Evolutionary conservation across 768 basidiomycete species (phyloP).

Genomic region (Rossbeevera mucosa): DNA sequence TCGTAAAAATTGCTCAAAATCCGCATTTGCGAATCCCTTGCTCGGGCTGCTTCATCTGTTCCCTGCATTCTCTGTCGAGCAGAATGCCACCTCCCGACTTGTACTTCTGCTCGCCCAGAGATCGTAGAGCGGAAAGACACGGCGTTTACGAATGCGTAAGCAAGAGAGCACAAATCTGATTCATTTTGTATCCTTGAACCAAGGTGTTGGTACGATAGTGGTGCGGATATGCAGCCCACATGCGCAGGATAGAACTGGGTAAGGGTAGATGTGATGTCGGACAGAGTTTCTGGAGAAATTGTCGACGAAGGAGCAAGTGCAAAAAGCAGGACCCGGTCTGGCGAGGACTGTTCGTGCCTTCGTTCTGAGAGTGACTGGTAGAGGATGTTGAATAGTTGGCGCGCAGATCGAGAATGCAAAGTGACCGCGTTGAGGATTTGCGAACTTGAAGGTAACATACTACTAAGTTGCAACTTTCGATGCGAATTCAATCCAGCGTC

Average conservation of each 20-base stretch:
- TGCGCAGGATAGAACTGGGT: constrained; percentile 38
- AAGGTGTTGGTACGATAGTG: constrained; percentile 30
- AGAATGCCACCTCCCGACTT: constrained; percentile 73
- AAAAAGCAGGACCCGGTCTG: constrained; percentile 18
- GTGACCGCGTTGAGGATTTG: constrained; percentile 16
- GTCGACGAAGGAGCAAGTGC: constrained; percentile 24
- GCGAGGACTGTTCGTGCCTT: not conserved
- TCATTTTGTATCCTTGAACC: constrained; percentile 11
- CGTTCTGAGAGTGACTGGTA: constrained; percentile 3
- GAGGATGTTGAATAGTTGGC: constrained; percentile 12
- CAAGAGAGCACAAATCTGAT: constrained; percentile 52
- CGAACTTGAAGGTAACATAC: not conserved
- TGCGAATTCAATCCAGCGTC: not conserved
- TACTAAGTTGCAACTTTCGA: not conserved
- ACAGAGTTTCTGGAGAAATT: constrained; percentile 27
- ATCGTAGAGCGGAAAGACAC: constrained; percentile 60
- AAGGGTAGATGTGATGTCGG: constrained; percentile 37
- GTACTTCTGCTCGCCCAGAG: constrained; percentile 50
- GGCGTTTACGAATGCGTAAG: constrained; percentile 42
- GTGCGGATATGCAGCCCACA: constrained; percentile 62
- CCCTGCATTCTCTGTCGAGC: constrained; percentile 31
- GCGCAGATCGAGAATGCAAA: constrained; percentile 16
- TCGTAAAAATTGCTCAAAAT: constrained; percentile 1
- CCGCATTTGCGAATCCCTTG: constrained; percentile 1
- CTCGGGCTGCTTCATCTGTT: not conserved